Base-by-base conservation (phyloP, 2,329 filamentous ascomycete species). In the Curvularia hawaiiensis region DNA sequence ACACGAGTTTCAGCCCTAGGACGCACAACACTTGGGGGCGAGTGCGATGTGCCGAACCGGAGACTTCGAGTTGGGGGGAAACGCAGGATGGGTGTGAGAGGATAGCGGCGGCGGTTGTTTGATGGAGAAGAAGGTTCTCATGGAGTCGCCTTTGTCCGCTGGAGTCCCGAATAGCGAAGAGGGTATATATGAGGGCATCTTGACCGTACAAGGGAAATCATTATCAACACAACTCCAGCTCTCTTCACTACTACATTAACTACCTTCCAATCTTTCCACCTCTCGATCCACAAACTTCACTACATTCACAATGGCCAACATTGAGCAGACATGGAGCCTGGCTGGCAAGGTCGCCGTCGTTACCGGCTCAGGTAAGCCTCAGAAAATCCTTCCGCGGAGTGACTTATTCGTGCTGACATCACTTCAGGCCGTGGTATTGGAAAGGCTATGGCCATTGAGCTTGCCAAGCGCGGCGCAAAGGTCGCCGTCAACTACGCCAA, bases 401-500 rank as follows among this genome's bases (percentile, higher is more conserved):
- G 14, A 18, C 40, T 43, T n/a, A 22, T 46, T 54, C 44, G 61
- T 69, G n/a, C 38, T 72, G 33, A 73, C 63, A 46, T 48, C 12
- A 16, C 24, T 39, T 30, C 56, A 85, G 81, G 85, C 68, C 85
- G 87, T 74, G 87, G 87, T 65, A 89, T 90, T 63, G 87, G 87
- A 58, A 82, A 84, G 52, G 84, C 85, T 65, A 89, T 89, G 81
- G 87, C 87, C 52, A 79, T 84, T 52, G 85, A 89, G 77, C 84
- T 90, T 54, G 87, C 83, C 58, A 80, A 82, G 60, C 85, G 86
- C 58, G 87, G 87, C 51, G 87, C 87, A 67, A 86, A 86, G 75
- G 85, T 88, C 51, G 82, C 86, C 59, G 83, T 88, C 73, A 88
- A 88, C 83, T 88, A 88, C 77, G 85, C 87, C 75, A 88, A 89